Evolutionary conservation across 805 yeast genomes (phyloP), one percentile per base, ranked within the genome.

Genomic region (Metschnikowia baotianmanensis): DNA sequence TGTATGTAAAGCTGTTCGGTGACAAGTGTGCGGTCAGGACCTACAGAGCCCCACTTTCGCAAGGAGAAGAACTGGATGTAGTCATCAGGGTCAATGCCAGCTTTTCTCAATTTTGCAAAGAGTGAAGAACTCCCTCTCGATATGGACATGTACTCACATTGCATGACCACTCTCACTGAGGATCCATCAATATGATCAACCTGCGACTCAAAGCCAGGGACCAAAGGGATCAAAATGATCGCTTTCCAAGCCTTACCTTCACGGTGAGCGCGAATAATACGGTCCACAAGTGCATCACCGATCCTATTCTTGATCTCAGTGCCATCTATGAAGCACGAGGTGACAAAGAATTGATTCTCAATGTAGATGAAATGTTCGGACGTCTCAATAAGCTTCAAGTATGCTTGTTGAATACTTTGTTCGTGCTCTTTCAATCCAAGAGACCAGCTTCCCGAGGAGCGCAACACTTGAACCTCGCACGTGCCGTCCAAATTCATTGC

Each of bases 201-300:
- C 50, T 88, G 86, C 20, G 96, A 82, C 56, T 85, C 93, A 61
- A 95, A 93, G 0, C 99, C 99, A 1, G 99, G 99, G 93, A 93
- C 88, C 50, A 93, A 71, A 3, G 99, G 99, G 47, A 93, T 88
- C 9, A 93, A 74, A 46, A 93, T 83, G 19, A 88, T 77, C 1
- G 98, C 98, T 47, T 82, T 82, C 99, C 99, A 93, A 9, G 69
- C 62, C 39, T 79, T 83, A 5, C 80, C 78, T 45, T 82, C 85
- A 45, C 77, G 76, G 57, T 86, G 85, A 0, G 99, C 99, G 34
- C 89, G 74, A 24, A 90, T 84, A 40, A 91, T 90, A 55, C 99
- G 74, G 61, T 93, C 98, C n/a, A 93, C 98, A 32, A 93, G 71
- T 0, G 99, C 99, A 71, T 91, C 96, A 29, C 96, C 99, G 50